phyloP scores from a whole-genome alignment of 371 early-diverging fungal species.

The Rozella allomycis region DNA sequence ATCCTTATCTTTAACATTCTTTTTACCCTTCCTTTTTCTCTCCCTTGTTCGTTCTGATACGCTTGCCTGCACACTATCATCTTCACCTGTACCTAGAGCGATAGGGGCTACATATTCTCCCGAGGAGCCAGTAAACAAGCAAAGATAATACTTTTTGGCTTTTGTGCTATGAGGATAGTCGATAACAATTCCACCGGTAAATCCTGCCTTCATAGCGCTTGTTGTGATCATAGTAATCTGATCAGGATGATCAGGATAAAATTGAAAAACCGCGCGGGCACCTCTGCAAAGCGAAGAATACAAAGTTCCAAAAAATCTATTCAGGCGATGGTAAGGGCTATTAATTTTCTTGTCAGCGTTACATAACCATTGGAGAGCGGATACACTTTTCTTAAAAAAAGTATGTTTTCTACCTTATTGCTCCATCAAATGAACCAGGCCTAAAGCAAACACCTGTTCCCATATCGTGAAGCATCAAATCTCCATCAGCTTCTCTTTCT shows the following conservation, averaged over 20 bases:
- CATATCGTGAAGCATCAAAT: slow-evolving; percentile 82
- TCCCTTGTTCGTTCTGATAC: slow-evolving; percentile 13
- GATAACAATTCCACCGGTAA: slow-evolving; percentile 87
- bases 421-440: slow-evolving; percentile 94
- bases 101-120: slow-evolving; percentile 23
- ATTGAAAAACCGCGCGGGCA: slow-evolving; percentile 91
- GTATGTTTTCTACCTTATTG: slow-evolving; percentile 40
- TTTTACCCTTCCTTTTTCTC: slow-evolving; percentile 20
- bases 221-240: slow-evolving; percentile 84
- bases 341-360: slow-evolving; percentile 75
- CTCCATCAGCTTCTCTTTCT: slow-evolving; percentile 12
- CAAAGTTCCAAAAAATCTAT: slow-evolving; percentile 76
- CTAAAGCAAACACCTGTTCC: slow-evolving; percentile 87
- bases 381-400: slow-evolving; percentile 36
- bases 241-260: slow-evolving; percentile 89
- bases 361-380: slow-evolving; percentile 97
- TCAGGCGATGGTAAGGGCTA: slow-evolving; percentile 58
- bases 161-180: slow-evolving; percentile 93
- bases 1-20: slow-evolving; percentile 52
- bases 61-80: too few relatives aligned
- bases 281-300: slow-evolving; percentile 70
- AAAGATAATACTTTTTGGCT: slow-evolving; percentile 87
- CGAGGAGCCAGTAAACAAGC: slow-evolving; percentile 72
- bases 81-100: too few relatives aligned
- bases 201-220: slow-evolving; percentile 70